Evolutionary conservation across 495 filamentous ascomycete species (phyloP), one percentile per base, ranked within the genome.

Genomic region (Penicillium coffeae): DNA sequence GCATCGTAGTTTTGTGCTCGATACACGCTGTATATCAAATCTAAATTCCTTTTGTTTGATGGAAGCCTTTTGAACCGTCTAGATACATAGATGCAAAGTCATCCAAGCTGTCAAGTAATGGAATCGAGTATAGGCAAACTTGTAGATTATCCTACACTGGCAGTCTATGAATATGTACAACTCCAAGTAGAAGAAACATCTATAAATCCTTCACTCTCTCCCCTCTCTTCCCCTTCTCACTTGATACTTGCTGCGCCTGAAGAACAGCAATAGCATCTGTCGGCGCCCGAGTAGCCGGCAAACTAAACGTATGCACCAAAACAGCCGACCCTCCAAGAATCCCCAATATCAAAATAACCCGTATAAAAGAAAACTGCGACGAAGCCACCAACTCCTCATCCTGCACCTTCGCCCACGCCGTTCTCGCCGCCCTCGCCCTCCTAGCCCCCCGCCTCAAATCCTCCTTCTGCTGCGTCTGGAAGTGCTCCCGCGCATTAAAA

Each of bases 401-500:
- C 9, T 47, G 7, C 38, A 40, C 38, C 38, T 21, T 44, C 3
- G 42, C 22, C 9, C 38, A 16, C 21, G 45, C 50, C 47, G 58
- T 52, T 10, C 45, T 46, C 43, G 35, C 53, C 45, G 47, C 60
- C 45, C 50, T 53, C 0, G 54, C 47, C 30, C 60, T 63, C 43
- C 79, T 71, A 43, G 62, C 58, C 44, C 65, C 41, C 41, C 74
- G 60, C 40, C 80, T 68, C 56, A 63, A 63, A 64, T 86, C 80
- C 60, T 88, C 76, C 41, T 82, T 79, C 47, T 76, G 66, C 56
- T 83, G 86, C 32, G 79, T 85, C 50, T 80, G 72, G 52, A 83
- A 85, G 66, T 94, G 89, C 14, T 79, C 79, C 35, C 74, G 72
- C 8, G 81, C 77, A 69, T 85, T 77, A 38, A 83, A 86, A 76